phyloP scores from a whole-genome alignment of 2,329 filamentous ascomycete genomes.

The Penicillium brasilianum region DNA sequence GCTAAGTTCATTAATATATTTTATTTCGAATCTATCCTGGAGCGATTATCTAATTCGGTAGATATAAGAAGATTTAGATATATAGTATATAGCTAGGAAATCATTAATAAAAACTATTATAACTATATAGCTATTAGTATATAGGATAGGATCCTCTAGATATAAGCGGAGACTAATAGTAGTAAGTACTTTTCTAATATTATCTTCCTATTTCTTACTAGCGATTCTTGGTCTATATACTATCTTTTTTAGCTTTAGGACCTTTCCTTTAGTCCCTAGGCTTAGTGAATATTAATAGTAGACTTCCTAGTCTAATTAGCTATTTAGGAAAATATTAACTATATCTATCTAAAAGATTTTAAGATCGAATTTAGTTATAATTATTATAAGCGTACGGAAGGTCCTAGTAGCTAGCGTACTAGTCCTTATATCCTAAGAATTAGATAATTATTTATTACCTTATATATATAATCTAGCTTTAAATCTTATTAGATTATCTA shows the following conservation, averaged over 20 bases:
- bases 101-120: no score
- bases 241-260: neutral
- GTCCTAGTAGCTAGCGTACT: neutral
- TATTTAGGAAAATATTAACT: neutral
- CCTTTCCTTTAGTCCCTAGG: neutral
- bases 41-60: neutral
- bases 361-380: neutral
- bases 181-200: neutral
- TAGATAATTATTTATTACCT: neutral
- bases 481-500: neutral
- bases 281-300: neutral
- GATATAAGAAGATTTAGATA: neutral
- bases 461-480: neutral
- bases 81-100: neutral
- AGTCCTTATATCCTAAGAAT: neutral
- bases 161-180: neutral
- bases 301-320: neutral
- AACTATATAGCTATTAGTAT: no score
- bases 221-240: neutral
- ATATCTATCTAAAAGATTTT: neutral
- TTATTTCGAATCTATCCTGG: neutral
- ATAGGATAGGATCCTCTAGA: neutral
- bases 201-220: neutral
- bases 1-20: neutral
- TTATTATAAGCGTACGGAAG: neutral